These are phyloP conservation scores for Tilletia walkeri DNA, from an alignment of 1,284 basidiomycete species.

Conservation along the genomic window DNA sequence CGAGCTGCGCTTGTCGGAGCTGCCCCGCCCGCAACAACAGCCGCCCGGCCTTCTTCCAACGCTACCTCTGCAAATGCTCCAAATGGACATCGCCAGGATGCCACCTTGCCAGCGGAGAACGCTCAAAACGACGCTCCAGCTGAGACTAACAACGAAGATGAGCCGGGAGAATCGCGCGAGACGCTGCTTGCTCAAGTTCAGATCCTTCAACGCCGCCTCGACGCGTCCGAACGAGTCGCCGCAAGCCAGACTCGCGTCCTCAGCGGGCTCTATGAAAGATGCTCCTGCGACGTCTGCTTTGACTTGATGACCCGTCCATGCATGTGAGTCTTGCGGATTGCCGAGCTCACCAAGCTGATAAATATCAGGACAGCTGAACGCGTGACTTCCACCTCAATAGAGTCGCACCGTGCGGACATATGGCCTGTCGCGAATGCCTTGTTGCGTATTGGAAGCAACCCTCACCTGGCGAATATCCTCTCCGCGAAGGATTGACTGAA, in stretches of 20 bases:
- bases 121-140: too few species aligned
- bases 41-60: too few species aligned
- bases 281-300: constrained; percentile 13
- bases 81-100: too few species aligned
- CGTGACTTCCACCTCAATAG: background rate
- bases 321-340: constrained; percentile 4
- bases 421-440: constrained; percentile 8
- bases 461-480: background rate
- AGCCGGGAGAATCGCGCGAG: background rate
- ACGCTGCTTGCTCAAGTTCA: background rate
- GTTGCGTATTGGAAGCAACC: constrained; percentile 15
- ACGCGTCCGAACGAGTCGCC: background rate
- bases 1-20: too few species aligned
- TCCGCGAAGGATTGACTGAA: background rate
- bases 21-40: too few species aligned
- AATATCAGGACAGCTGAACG: background rate
- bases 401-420: constrained; percentile 8
- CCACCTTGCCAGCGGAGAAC: too few species aligned
- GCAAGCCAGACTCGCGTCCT: background rate
- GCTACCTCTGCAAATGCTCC: too few species aligned
- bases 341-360: background rate
- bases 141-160: too few species aligned
- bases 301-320: constrained; percentile 12
- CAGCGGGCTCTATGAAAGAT: background rate
- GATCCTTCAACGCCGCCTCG: constrained; percentile 4